phyloP scores from a whole-genome alignment of 768 basidiomycete species.

The Rhodotorula paludigena region DNA sequence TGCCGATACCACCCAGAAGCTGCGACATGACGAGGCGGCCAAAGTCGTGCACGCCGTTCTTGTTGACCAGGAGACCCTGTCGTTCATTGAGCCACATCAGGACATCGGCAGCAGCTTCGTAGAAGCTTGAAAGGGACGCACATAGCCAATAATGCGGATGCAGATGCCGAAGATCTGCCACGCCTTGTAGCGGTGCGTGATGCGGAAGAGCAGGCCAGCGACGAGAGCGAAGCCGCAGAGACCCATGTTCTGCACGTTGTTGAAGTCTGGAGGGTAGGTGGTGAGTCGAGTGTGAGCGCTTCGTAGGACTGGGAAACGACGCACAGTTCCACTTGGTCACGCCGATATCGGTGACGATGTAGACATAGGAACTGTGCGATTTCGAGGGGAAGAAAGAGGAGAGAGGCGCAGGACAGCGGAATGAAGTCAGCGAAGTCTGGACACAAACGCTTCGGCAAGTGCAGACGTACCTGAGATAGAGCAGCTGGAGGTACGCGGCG shows the following conservation, averaged over 20 bases:
- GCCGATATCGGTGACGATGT: constrained; percentile 25
- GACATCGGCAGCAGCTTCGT: no score
- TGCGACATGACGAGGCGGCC: constrained; percentile 43
- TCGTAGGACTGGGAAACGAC: no score
- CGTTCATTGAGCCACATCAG: no score
- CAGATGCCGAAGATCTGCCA: constrained; percentile 43
- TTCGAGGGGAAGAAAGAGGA: no score
- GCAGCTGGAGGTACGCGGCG: constrained; percentile 12
- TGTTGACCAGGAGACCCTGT: constrained; percentile 5
- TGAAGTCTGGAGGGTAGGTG: not conserved
- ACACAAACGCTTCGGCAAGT: no score
- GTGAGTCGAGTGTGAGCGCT: not conserved
- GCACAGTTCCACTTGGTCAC: constrained; percentile 17
- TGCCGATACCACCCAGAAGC: constrained; percentile 43
- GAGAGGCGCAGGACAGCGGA: no score
- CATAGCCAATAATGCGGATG: constrained; percentile 42
- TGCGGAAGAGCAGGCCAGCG: constrained; percentile 44
- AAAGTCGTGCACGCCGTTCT: constrained; percentile 30
- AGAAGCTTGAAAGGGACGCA: no score
- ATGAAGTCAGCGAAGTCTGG: no score
- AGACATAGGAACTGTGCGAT: no score
- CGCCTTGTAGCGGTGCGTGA: constrained; percentile 46
- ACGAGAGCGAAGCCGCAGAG: constrained; percentile 44
- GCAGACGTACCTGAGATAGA: constrained; percentile 24
- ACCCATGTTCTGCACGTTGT: constrained; percentile 17